Conservation (phyloP, 805 yeast species). For the Komagataella kurtzmanii region DNA sequence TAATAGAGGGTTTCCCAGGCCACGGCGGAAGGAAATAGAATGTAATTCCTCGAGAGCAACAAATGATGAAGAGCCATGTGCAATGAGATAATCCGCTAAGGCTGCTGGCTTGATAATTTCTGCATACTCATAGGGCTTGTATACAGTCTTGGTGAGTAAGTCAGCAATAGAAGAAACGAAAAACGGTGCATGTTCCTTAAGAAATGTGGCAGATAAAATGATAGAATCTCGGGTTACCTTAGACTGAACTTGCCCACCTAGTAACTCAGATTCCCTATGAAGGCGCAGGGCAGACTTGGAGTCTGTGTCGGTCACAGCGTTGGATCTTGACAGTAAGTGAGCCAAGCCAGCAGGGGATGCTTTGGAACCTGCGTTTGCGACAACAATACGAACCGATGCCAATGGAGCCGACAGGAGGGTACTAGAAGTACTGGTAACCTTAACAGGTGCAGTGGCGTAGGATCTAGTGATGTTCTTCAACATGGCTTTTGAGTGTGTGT, state of each 20-base stretch:
- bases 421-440: constrained; percentile 29
- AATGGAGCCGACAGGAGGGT: constrained; percentile 42
- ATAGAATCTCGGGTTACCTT: constrained; percentile 74
- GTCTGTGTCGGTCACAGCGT: constrained; percentile 62
- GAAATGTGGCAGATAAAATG: constrained; percentile 67
- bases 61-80: constrained; percentile 35
- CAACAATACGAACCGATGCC: constrained; percentile 66
- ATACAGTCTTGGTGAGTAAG: constrained; percentile 55
- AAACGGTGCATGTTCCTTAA: constrained; percentile 83
- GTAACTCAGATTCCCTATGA: constrained; percentile 86
- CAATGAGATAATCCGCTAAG: constrained; percentile 42
- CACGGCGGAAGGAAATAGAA: constrained; percentile 70
- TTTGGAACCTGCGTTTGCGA: constrained; percentile 78
- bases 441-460: constrained; percentile 19
- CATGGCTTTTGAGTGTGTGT: constrained; percentile 9
- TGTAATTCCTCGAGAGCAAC: constrained; percentile 70
- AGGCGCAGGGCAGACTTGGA: constrained; percentile 82
- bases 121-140: constrained; percentile 69
- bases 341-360: constrained; percentile 64
- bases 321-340: constrained; percentile 73
- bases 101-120: constrained; percentile 81
- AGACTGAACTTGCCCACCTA: constrained; percentile 73
- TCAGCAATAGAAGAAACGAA: constrained; percentile 77
- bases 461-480: constrained; percentile 17
- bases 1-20: constrained; percentile 74